Evolutionary conservation across 495 filamentous ascomycete species (phyloP).

Genomic region (Platismatia glauca): DNA sequence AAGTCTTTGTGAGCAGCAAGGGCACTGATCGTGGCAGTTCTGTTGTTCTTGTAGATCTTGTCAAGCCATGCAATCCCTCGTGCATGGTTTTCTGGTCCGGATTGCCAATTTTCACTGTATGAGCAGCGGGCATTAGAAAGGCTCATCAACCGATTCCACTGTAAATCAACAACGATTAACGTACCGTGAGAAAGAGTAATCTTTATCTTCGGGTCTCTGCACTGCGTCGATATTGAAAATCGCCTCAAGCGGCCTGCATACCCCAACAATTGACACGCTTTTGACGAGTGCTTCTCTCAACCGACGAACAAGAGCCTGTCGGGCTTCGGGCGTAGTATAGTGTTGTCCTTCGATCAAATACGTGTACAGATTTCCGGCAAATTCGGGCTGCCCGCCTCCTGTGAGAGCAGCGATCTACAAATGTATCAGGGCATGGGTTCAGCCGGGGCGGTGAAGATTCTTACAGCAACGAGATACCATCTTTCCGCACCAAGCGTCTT

Average conservation of each 20-base stretch:
- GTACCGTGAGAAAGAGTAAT: conserved; percentile 40
- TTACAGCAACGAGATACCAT: conserved; percentile 49
- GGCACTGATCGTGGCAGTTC: conserved; percentile 31
- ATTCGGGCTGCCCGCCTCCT: conserved; percentile 39
- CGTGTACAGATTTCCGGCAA: conserved; percentile 41
- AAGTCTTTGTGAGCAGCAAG: conserved; percentile 47
- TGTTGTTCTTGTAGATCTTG: conserved; percentile 34
- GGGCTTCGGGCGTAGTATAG: conserved; percentile 30
- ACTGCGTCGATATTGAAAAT: conserved; percentile 39
- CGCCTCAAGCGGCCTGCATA: conserved; percentile 46
- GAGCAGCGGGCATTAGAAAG: neutral
- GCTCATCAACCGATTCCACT: too few relatives aligned
- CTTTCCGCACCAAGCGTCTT: conserved; percentile 41
- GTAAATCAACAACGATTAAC: too few relatives aligned
- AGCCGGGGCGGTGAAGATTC: neutral
- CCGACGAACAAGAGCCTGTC: conserved; percentile 41
- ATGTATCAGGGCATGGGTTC: neutral
- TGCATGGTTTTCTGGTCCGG: conserved; percentile 40
- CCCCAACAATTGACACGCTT: conserved; percentile 41
- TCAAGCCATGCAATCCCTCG: conserved; percentile 40
- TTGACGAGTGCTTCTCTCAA: conserved; percentile 47
- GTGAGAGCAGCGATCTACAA: conserved; percentile 32
- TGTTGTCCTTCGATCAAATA: conserved; percentile 38
- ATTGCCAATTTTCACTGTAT: conserved; percentile 30
- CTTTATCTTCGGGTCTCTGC: conserved; percentile 43